phyloP scores from a whole-genome alignment of 305 asterid species.

The Fraxinus ornus region DNA sequence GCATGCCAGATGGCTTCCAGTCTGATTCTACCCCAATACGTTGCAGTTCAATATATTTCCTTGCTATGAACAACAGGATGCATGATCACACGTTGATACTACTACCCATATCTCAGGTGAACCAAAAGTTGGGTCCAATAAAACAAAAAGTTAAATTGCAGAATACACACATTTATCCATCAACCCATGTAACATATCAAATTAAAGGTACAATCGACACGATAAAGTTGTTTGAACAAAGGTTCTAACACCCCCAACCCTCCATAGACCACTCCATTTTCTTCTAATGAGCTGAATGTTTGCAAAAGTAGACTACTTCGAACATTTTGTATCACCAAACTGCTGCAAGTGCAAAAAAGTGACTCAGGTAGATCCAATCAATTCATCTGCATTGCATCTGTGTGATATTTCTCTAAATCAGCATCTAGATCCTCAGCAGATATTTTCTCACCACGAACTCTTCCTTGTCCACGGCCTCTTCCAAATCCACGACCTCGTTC shows the following conservation, averaged over 20 bases:
- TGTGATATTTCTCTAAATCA: slow-evolving; percentile 83
- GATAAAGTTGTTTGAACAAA: slow-evolving; percentile 31
- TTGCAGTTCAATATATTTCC: slow-evolving; percentile 15
- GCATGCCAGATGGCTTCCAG: slow-evolving; percentile 24
- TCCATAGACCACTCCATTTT: slow-evolving; percentile 31
- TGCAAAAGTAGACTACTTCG: slow-evolving; percentile 23
- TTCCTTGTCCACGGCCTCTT: slow-evolving; percentile 73
- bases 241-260: slow-evolving; percentile 31
- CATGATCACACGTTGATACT: slow-evolving; percentile 23
- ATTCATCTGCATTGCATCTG: slow-evolving; percentile 75
- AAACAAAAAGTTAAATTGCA: slow-evolving; percentile 27
- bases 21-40: slow-evolving; percentile 18
- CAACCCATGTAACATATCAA: slow-evolving; percentile 34
- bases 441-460: slow-evolving; percentile 66
- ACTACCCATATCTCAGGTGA: neutral
- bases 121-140: neutral
- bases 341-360: slow-evolving; percentile 26
- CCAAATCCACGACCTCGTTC: slow-evolving; percentile 80
- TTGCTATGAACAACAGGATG: neutral
- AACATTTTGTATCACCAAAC: slow-evolving; percentile 20
- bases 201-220: slow-evolving; percentile 32
- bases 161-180: slow-evolving; percentile 33
- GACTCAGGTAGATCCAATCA: slow-evolving; percentile 34
- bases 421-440: slow-evolving; percentile 96
- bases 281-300: slow-evolving; percentile 31